A percentile compares a stretch with the other conserved stretches of the same genome.
Conservation (phyloP, 2,329 filamentous ascomycete genomes). For the Orbilia blumenaviensis region DNA sequence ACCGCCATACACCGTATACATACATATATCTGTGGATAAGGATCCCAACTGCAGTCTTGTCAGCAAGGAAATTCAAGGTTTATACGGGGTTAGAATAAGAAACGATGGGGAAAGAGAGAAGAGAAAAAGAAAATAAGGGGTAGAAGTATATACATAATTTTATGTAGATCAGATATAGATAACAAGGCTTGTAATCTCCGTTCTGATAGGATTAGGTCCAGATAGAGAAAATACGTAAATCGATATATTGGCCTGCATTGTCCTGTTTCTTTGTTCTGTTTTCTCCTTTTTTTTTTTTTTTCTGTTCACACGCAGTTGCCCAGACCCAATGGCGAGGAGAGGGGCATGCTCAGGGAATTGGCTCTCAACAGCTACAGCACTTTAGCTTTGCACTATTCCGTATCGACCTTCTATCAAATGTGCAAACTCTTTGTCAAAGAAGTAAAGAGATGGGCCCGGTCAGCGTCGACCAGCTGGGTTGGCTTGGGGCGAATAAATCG, state of each 20-base stretch:
- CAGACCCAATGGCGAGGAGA: constrained; percentile 17
- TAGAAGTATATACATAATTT: constrained; percentile 1
- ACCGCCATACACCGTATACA: constrained; percentile 8
- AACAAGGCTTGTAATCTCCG: constrained; percentile 46
- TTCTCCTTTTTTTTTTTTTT: background rate
- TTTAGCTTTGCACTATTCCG: background rate
- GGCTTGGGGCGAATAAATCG: constrained; percentile 40
- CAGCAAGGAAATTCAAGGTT: constrained; percentile 7
- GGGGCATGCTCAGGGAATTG: constrained; percentile 38
- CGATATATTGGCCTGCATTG: constrained; percentile 31
- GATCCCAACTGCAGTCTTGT: constrained; percentile 7
- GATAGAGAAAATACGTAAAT: constrained; percentile 43
- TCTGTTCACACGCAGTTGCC: constrained; percentile 1
- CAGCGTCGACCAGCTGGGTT: constrained; percentile 23
- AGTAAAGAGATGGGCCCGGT: background rate
- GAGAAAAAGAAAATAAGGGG: constrained; percentile 13
- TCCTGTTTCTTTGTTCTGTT: background rate
- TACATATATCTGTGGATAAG: constrained; percentile 32
- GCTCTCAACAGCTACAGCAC: constrained; percentile 5
- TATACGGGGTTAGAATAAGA: background rate
- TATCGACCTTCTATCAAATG: constrained; percentile 1
- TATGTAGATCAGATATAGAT: constrained; percentile 52
- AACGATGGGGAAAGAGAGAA: background rate
- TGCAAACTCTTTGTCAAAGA: background rate
- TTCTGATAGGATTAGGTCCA: constrained; percentile 33